Conservation (phyloP, 352 stramenopile genomes). For the Phytophthora europaea region DNA sequence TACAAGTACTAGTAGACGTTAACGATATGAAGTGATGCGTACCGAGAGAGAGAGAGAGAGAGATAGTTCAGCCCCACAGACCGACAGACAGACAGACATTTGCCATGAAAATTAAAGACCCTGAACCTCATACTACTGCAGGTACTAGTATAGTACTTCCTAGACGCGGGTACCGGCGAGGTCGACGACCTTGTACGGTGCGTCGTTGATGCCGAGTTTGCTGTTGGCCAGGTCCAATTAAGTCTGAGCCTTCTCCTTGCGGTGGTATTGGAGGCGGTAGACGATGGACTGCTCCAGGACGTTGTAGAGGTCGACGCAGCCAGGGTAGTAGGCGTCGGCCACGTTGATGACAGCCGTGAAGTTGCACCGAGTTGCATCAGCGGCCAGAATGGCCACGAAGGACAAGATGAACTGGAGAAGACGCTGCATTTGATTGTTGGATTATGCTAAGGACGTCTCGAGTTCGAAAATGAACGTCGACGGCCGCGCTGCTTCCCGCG, state of each 20-base stretch:
- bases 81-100: background rate
- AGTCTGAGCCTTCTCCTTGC: constrained; percentile 4
- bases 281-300: constrained; percentile 33
- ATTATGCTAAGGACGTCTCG: background rate
- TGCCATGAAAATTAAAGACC: constrained; percentile 9
- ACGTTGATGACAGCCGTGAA: constrained; percentile 37
- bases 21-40: constrained; percentile 40
- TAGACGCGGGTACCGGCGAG: constrained; percentile 20
- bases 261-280: constrained; percentile 18
- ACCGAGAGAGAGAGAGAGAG: background rate
- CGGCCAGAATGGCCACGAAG: constrained; percentile 9
- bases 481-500: background rate
- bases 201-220: constrained; percentile 35
- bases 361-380: constrained; percentile 22
- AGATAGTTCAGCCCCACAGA: background rate
- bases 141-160: background rate
- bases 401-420: constrained; percentile 24
- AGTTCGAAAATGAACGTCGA: constrained; percentile 19
- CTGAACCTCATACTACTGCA: background rate
- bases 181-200: constrained; percentile 32
- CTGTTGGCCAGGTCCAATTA: constrained; percentile 29
- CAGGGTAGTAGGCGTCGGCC: constrained; percentile 32
- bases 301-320: constrained; percentile 39
- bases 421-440: constrained; percentile 12
- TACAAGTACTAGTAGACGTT: constrained; percentile 29